These are phyloP conservation scores for Pseudogymnoascus sp. DNA, from an alignment of 2,329 filamentous ascomycete genomes.

Conservation along the genomic window DNA sequence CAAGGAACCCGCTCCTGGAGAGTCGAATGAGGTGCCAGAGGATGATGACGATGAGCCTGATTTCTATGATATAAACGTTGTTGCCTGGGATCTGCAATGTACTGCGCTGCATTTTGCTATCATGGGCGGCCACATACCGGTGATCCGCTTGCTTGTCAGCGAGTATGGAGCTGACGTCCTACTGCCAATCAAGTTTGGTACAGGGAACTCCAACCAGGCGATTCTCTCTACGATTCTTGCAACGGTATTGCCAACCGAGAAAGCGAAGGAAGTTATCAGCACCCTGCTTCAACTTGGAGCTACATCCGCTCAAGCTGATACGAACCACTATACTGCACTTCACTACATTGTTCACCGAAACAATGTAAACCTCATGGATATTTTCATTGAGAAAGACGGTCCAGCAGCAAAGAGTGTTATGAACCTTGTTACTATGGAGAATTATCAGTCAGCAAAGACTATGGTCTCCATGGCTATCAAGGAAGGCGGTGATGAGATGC, in stretches of 20 bases:
- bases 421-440: conserved; percentile 50
- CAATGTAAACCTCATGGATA: conserved; percentile 40
- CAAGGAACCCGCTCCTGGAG: conserved; percentile 24
- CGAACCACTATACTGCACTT: conserved; percentile 55
- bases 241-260: conserved; percentile 51
- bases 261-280: conserved; percentile 56
- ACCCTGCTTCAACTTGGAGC: conserved; percentile 63
- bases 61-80: conserved; percentile 67
- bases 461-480: conserved; percentile 53
- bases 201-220: conserved; percentile 40
- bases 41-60: conserved; percentile 63
- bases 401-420: conserved; percentile 55
- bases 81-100: conserved; percentile 71
- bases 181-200: conserved; percentile 60
- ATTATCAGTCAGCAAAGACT: conserved; percentile 29
- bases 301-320: conserved; percentile 64
- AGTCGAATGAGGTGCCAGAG: conserved; percentile 36
- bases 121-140: conserved; percentile 58
- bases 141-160: conserved; percentile 60
- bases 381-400: conserved; percentile 48
- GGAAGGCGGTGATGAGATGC: conserved; percentile 43
- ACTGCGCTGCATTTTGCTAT: conserved; percentile 76
- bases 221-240: conserved; percentile 66
- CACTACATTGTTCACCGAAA: conserved; percentile 52
- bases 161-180: conserved; percentile 72